Conservation (phyloP, 257 asterid species). For the Cinchona pubescens region DNA sequence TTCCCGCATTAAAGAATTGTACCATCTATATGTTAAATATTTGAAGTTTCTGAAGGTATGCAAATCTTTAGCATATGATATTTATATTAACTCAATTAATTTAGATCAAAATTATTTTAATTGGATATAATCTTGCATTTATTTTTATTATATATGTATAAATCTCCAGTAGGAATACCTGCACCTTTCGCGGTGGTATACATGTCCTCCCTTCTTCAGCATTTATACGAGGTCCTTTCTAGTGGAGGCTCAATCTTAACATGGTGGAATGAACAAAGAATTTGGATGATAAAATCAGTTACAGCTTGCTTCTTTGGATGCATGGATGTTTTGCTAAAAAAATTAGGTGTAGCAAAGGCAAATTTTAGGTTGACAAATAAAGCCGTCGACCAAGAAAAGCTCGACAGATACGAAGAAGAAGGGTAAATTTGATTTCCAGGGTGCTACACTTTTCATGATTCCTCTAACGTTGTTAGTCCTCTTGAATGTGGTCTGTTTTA, state of each 20-base stretch:
- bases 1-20: background rate
- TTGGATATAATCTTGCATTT: background rate
- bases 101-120: background rate
- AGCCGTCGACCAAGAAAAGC: slow-evolving; percentile 54
- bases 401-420: slow-evolving; percentile 53
- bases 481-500: slow-evolving; percentile 53
- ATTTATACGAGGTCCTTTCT: slow-evolving; percentile 44
- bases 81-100: background rate
- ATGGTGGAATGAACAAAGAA: slow-evolving; percentile 53
- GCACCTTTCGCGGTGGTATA: slow-evolving; percentile 37
- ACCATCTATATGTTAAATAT: background rate
- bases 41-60: too few relatives aligned
- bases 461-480: slow-evolving; percentile 62
- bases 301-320: slow-evolving; percentile 50
- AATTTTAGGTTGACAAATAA: slow-evolving; percentile 62
- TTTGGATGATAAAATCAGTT: slow-evolving; percentile 61
- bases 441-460: slow-evolving; percentile 64
- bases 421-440: slow-evolving; percentile 60
- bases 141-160: background rate
- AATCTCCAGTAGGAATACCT: too few relatives aligned
- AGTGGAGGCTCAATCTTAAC: slow-evolving; percentile 43
- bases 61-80: background rate
- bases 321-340: slow-evolving; percentile 37
- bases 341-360: slow-evolving; percentile 41
- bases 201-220: slow-evolving; percentile 46